Percentiles rank a stretch among this genome's conserved stretches.
Conservation (phyloP, 2,329 filamentous ascomycete genomes). For the Microdochium trichocladiopsis region DNA sequence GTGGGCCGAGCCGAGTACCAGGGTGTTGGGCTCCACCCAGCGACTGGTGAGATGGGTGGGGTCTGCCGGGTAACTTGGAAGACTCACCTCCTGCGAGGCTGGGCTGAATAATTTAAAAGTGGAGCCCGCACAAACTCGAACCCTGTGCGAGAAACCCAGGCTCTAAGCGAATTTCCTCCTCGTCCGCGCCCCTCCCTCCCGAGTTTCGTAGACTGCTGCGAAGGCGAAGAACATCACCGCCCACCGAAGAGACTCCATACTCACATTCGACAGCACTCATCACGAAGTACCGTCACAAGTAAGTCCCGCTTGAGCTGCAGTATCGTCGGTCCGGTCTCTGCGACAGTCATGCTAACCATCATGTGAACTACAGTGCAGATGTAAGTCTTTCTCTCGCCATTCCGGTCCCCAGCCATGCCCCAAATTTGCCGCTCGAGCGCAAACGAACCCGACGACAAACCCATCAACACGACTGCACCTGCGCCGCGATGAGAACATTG, state of each 20-base stretch:
- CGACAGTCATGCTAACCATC: conserved; percentile 37
- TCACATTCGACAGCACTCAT: conserved; percentile 21
- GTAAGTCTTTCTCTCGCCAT: conserved; percentile 46
- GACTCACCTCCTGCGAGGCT: background rate
- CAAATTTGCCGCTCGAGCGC: conserved; percentile 16
- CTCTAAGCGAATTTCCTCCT: conserved; percentile 24
- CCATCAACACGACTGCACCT: background rate
- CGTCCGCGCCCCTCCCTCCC: conserved; percentile 18
- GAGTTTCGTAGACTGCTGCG: conserved; percentile 10
- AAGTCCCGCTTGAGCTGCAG: conserved; percentile 26
- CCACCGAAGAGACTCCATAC: background rate
- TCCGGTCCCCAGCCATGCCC: conserved; percentile 14
- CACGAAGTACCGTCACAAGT: conserved; percentile 52
- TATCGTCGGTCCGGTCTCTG: conserved; percentile 13
- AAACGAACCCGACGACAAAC: conserved; percentile 9
- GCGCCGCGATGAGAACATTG: background rate
- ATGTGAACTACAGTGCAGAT: conserved; percentile 67
- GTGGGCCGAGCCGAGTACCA: too few species aligned
- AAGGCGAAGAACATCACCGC: conserved; percentile 18
- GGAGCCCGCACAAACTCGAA: background rate
- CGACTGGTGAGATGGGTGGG: too few species aligned
- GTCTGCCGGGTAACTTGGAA: background rate
- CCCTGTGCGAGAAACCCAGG: conserved; percentile 2
- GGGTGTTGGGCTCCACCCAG: background rate
- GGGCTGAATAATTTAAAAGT: background rate